Evolutionary conservation across 495 filamentous ascomycete genomes (phyloP).

Genomic region (Amphirosellinia nigrospora): DNA sequence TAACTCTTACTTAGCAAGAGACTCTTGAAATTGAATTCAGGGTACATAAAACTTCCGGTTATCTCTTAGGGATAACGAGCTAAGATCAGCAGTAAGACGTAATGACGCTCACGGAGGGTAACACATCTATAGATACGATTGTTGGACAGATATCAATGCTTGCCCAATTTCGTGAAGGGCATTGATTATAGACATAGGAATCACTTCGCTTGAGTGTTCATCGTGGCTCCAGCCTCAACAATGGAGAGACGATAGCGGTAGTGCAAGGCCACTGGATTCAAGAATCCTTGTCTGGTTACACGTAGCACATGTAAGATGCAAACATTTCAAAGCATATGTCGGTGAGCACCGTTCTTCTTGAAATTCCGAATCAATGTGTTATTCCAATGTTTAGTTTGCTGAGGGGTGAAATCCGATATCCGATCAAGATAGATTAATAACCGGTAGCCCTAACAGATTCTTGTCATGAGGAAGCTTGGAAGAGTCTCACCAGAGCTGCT

Average conservation of each 20-base stretch:
- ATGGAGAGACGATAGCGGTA: background rate
- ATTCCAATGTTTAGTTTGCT: background rate
- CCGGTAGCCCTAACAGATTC: background rate
- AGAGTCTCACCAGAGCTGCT: background rate
- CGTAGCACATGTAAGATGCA: slow-evolving; percentile 2
- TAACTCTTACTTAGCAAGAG: background rate
- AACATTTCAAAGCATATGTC: background rate
- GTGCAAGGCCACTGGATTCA: background rate
- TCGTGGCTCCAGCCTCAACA: no score
- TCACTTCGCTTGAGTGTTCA: background rate
- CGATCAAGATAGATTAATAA: background rate
- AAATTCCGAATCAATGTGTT: background rate
- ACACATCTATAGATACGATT: background rate
- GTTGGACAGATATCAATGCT: background rate
- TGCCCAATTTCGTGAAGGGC: background rate
- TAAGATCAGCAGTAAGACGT: background rate
- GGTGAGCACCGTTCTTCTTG: background rate
- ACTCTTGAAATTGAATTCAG: background rate
- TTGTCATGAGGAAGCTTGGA: background rate
- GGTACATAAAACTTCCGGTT: background rate
- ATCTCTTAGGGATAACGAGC: background rate
- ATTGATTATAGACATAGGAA: background rate
- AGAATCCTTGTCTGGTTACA: background rate
- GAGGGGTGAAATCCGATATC: background rate
- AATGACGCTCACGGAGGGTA: background rate